phyloP scores from a whole-genome alignment of 1,139 yeast genomes.

The Sugiyamaella sp. region DNA sequence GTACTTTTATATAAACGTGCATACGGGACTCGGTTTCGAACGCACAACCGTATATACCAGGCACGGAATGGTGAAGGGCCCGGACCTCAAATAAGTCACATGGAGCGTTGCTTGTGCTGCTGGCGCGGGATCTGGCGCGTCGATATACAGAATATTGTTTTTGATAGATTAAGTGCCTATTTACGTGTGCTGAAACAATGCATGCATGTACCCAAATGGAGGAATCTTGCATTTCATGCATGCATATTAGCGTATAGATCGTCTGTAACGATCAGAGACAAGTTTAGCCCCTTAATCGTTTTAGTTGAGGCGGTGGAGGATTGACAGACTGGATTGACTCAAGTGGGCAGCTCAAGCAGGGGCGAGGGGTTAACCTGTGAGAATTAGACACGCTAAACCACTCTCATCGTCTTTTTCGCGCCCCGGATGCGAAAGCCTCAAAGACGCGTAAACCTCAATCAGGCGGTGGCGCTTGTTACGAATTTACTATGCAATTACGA shows the following conservation, averaged over 20 bases:
- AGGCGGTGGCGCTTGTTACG: too few relatives aligned
- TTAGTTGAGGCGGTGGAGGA: not conserved
- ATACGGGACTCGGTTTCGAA: not conserved
- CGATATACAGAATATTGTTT: not conserved
- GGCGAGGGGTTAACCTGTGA: not conserved
- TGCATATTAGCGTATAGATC: not conserved
- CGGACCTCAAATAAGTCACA: not conserved
- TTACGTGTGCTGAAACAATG: not conserved
- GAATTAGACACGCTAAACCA: not conserved
- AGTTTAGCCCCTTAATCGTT: not conserved
- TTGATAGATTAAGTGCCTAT: conserved; percentile 1
- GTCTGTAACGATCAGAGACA: not conserved
- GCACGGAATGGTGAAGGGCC: not conserved
- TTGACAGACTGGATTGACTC: not conserved
- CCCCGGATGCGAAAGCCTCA: too few relatives aligned
- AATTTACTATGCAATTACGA: too few relatives aligned
- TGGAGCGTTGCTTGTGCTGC: not conserved
- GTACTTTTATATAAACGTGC: not conserved
- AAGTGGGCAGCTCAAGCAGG: not conserved
- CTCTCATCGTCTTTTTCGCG: not conserved
- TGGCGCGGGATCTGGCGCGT: not conserved
- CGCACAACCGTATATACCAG: not conserved
- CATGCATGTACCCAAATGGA: not conserved
- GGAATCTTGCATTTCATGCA: not conserved
- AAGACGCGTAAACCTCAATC: not conserved